Base-by-base conservation (phyloP, 352 stramenopile genomes). In the Lagenidium sp. region DNA sequence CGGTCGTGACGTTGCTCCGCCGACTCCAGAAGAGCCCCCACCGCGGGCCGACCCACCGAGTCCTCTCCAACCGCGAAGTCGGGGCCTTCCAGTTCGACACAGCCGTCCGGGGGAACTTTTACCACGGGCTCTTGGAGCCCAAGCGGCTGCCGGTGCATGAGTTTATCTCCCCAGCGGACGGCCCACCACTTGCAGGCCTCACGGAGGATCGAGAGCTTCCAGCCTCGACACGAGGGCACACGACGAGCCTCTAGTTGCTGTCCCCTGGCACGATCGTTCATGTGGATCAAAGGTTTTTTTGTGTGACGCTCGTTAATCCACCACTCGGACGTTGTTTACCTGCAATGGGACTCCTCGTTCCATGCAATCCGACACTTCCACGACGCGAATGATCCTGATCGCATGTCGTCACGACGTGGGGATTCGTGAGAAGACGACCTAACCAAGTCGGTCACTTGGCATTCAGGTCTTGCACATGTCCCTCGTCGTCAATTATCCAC, bases 1-100 rank as follows among this genome's bases (percentile, higher is more conserved):
- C 55, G 20, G 51, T 82, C 20, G 57, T 82, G 1, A 50, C 47
- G 20, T 72, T 81, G 36, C 52, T 88, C 36, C 55, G 59, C 23
- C 47, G 43, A 13, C 30, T 88, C 12, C 59, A 88, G 30, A 88
- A 88, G 54, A 36, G 57, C 34, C 69, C 69, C n/a, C 67, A 82
- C 46, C 69, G 68, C 7, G 75, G 75, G 1, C 75, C 75, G 1
- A 85, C 72, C 3, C 64, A 63, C 34, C 70, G 65, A 31, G 70
- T 84, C 34, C 62, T 88, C 0, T 68, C 50, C 21, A 72, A 60
- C 45, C 60, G 65, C 8, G 72, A 85, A 26, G 63, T 66, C 31
- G 80, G 64, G 39, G 55, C 63, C 15, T 76, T 85, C 37, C 72
- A 85, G 53, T 80, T 85, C 42, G 62, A 82, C 52, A 72, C 68